phyloP scores from a whole-genome alignment of 2,329 filamentous ascomycete genomes.

The Alternaria arborescens region DNA sequence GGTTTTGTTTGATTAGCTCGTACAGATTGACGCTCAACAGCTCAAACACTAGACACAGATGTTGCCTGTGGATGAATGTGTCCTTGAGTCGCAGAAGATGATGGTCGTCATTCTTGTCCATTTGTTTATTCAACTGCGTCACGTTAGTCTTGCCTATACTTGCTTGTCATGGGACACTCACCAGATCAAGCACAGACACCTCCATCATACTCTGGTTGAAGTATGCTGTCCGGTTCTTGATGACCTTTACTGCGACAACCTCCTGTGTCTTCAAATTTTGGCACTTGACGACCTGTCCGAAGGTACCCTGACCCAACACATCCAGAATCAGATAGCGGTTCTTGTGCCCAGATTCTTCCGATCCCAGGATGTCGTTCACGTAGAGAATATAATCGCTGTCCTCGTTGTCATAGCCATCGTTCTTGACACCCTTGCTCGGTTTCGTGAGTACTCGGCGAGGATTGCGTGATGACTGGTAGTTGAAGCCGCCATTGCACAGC shows the following conservation, averaged over 20 bases:
- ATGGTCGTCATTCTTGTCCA: slow-evolving; percentile 99
- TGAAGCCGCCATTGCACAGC: slow-evolving; percentile 97
- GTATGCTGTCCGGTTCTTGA: slow-evolving; percentile 98
- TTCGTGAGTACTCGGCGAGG: slow-evolving; percentile 95
- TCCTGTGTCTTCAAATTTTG: slow-evolving; percentile 98
- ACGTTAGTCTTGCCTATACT: slow-evolving; percentile 21
- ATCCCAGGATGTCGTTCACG: slow-evolving; percentile 97
- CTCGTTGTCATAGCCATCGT: slow-evolving; percentile 98
- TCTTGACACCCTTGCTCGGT: slow-evolving; percentile 97
- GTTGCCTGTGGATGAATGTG: slow-evolving; percentile 97
- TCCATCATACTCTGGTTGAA: slow-evolving; percentile 99
- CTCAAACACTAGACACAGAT: slow-evolving; percentile 96
- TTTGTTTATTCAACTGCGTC: slow-evolving; percentile 87
- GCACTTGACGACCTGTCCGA: slow-evolving; percentile 98
- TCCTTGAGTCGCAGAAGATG: slow-evolving; percentile 94
- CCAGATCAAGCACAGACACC: slow-evolving; percentile 94
- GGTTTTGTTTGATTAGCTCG: slow-evolving; percentile 99
- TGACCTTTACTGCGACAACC: slow-evolving; percentile 97
- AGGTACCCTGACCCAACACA: slow-evolving; percentile 95
- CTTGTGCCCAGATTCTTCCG: slow-evolving; percentile 98
- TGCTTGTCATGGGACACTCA: slow-evolving; percentile 55
- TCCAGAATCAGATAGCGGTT: slow-evolving; percentile 97
- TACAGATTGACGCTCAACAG: slow-evolving; percentile 96
- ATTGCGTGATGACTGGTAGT: slow-evolving; percentile 98
- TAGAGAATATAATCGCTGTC: slow-evolving; percentile 99